Base-by-base conservation (phyloP, 2,329 filamentous ascomycete species). In the Juglanconis juglandina region DNA sequence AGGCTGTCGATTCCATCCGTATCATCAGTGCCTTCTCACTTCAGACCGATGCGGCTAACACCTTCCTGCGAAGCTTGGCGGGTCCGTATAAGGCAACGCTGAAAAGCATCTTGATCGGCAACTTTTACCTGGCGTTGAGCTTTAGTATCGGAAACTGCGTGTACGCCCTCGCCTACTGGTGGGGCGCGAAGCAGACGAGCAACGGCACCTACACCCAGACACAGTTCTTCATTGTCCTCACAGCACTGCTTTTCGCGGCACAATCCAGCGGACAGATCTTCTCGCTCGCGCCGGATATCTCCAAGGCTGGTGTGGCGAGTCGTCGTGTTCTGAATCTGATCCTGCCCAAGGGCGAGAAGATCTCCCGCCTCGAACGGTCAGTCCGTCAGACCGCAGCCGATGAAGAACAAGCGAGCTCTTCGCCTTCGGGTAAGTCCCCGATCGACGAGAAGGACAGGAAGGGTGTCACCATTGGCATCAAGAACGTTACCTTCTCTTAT, bases 141-240 rank as follows among this genome's bases (percentile, higher is more conserved):
- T 60, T 41, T 24, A 60, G 52, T 35, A 51, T 51, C 32, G 58
- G 30, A 6, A 74, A 56, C 69, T 73, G 44, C 11, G 39, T 60
- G 4, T 90, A 92, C 68, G 87, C 88, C 0, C 82, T 93, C 57
- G 87, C 88, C 0, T 92, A 91, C 72, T 93, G 89, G 88, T 93
- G 89, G 88, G 89, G 89, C 3, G 82, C 88, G 0, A 87, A 84
- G 66, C 84, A 86, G 64, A 90, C 92, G 61, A 81, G 87, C 55
- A 78, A 81, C 47, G 88, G 89, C 4, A 76, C 84, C 59, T 88
- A 88, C 65, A 79, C 75, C 3, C 83, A 82, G 48, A 84, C 86
- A 37, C 82, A 89, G n/a, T 92, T 92, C 75, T 87, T 92, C 71
- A 88, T 90, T 66, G 87, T 92, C 7, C 78, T 91, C 4, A 80